phyloP scores from a whole-genome alignment of 768 basidiomycete genomes.

The Termitomyces sp. region DNA sequence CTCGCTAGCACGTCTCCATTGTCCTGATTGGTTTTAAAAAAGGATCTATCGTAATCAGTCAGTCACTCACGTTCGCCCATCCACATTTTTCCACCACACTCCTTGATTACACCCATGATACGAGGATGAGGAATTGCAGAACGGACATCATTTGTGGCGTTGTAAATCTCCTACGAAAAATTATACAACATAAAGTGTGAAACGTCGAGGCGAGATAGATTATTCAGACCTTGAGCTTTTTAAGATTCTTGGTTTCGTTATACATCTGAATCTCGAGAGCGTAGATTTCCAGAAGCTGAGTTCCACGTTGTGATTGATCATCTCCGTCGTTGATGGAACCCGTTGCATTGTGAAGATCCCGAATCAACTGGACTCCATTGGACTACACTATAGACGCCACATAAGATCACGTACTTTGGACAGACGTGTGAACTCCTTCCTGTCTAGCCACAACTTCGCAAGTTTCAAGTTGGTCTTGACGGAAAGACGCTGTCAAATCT shows the following conservation, averaged over 20 bases:
- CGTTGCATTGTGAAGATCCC: conserved; percentile 69
- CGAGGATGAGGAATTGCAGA: conserved; percentile 97
- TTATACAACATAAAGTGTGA: not conserved
- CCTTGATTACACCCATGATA: conserved; percentile 98
- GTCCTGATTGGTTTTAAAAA: conserved; percentile 43
- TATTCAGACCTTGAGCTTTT: conserved; percentile 79
- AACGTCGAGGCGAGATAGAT: not conserved
- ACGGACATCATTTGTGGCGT: conserved; percentile 86
- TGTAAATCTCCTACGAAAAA: conserved; percentile 82
- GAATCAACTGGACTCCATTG: conserved; percentile 51
- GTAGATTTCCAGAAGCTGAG: conserved; percentile 93
- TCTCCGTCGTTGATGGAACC: conserved; percentile 57
- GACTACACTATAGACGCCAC: not conserved
- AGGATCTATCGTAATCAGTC: not conserved
- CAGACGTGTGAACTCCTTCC: conserved; percentile 84
- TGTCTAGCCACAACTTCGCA: conserved; percentile 95
- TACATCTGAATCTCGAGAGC: conserved; percentile 99
- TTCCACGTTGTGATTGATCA: conserved; percentile 90
- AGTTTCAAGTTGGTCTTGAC: conserved; percentile 96
- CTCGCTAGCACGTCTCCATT: conserved; percentile 95
- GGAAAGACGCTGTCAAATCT: conserved; percentile 67
- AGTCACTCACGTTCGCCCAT: conserved; percentile 87
- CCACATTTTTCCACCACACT: conserved; percentile 99
- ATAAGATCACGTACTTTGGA: conserved; percentile 52
- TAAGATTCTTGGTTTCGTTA: conserved; percentile 91